Base-by-base conservation (phyloP, 163 green algal species). In the Trebouxiophyceae sp. region DNA sequence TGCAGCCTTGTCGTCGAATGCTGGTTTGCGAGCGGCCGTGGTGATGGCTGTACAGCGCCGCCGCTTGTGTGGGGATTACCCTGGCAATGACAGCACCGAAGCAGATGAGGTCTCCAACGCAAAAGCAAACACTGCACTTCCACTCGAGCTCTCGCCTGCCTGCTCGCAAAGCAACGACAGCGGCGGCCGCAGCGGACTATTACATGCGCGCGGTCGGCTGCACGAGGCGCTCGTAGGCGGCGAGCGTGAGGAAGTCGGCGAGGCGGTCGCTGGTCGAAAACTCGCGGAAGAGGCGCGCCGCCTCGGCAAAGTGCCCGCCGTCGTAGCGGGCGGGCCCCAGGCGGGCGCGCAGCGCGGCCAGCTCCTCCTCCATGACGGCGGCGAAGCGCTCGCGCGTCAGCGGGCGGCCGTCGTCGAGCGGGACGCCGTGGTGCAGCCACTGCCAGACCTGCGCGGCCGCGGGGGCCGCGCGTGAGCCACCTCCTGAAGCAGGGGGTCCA, bases 361-460 rank as follows among this genome's bases (percentile, higher is more conserved):
- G 60, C 78, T 95, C 89, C 68, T 92, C 81, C 34, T 80, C 66
- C 32, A 96, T 70, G 22, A 88, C 39, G 24, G 66, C 31, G 24
- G 46, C 33, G 33, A 95, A 84, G 62, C 69, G 74, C 23, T 83
- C 72, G 0, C 60, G 65, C 3, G 82, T 93, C 16, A 96, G 71
- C 0, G 67, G 44, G 57, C 72, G 57, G 20, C 88, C 87, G 27
- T 85, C 76, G 27, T 81, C 69, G 45, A 91, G 88, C 7, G 56
- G 55, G 22, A 79, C 86, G 27, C 76, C 76, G 70, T 91, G 81
- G 20, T 76, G 77, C 65, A 92, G 73, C 87, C 87, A 95, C 81
- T 95, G 87, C 86, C 89, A 96, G 63, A 92, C 67, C 65, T 86
- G 75, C 12, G 20, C 45, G n/a, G n/a, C n/a, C 4, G n/a, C n/a